Evolutionary conservation across 176 grass and related monocot species (phyloP), one percentile per base, ranked within the genome.

Genomic region (Oryza punctata): DNA sequence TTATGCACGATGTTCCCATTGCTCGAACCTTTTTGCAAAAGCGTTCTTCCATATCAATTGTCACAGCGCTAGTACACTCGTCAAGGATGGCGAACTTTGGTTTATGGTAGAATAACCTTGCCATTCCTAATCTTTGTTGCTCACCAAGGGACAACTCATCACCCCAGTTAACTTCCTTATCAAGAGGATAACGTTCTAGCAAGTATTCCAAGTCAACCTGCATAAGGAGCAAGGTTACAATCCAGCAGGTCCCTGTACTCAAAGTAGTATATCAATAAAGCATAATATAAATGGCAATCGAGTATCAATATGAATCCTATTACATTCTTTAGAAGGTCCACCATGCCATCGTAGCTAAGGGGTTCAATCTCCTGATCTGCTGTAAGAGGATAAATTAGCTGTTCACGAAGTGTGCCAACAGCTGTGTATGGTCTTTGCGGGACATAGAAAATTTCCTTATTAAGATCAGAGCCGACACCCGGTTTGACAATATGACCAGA

Each of bases 391-490:
- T 99, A 99, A 67, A 99, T 99, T 80, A 99, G 78, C 70, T 99
- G 96, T 88, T 99, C 96, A 68, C 93, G 88, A 65, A 99, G 96
- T 66, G 96, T 99, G 77, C 96, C 96, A 87, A 99, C 96, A 85
- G 96, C 96, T 87, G 93, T 99, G 81, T 99, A 99, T 70, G 96
- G 96, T 52, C 96, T 92, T 88, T 99, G 96, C 19, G 96, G 96
- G 30, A 99, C 96, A 93, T 99, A 99, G 82, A 99, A 99, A 25
- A 99, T 99, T 86, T 99, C 96, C 88, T 99, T 99, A 79, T 99
- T 99, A 64, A 99, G 93, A 93, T 99, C 91, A 7, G 91, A 95
- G 84, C 96, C 96, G 84, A 99, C 88, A 82, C 96, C 96, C 85
- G 96, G 96, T 85, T 99, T 99, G 77, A 91, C 91, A 96, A 99